Percentiles rank a stretch among this genome's conserved stretches.
phyloP scores from a whole-genome alignment of 2,329 filamentous ascomycete species.

The Emergomyces africanus region DNA sequence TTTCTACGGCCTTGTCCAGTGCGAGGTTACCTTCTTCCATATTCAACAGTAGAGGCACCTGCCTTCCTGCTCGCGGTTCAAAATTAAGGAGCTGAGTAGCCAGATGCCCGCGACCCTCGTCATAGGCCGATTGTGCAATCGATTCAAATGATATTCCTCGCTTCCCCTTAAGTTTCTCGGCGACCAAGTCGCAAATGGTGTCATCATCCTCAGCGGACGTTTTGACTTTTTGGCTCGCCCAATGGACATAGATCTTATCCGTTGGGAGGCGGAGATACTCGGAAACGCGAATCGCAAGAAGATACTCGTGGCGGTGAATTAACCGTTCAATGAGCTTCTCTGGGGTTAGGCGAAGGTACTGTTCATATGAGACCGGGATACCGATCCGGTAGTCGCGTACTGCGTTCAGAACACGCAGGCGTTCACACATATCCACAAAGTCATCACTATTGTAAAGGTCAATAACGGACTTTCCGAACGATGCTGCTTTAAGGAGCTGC shows the following conservation, averaged over 20 bases:
- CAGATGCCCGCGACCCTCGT: constrained; percentile 79
- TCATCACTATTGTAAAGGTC: constrained; percentile 98
- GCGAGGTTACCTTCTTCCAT: constrained; percentile 96
- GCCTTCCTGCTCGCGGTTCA: constrained; percentile 86
- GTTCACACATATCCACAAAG: constrained; percentile 97
- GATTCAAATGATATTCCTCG: constrained; percentile 91
- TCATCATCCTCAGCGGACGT: constrained; percentile 77
- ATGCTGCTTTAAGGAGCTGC: constrained; percentile 86
- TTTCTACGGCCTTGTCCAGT: constrained; percentile 91
- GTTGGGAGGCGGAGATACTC: constrained; percentile 76
- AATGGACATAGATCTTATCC: constrained; percentile 88
- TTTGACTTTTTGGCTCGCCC: constrained; percentile 90
- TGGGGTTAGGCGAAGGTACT: constrained; percentile 81
- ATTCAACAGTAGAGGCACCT: constrained; percentile 80
- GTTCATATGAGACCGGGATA: constrained; percentile 80
- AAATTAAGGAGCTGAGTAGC: constrained; percentile 87
- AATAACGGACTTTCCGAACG: constrained; percentile 92
- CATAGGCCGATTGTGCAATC: constrained; percentile 84
- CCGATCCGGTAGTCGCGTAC: constrained; percentile 86
- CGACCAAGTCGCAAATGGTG: constrained; percentile 71
- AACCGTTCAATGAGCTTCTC: constrained; percentile 78
- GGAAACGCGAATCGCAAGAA: constrained; percentile 78
- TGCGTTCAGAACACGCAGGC: constrained; percentile 80
- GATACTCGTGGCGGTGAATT: constrained; percentile 79
- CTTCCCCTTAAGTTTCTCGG: constrained; percentile 75